These are phyloP conservation scores for Cicer pinnatifidum DNA, from an alignment of 306 rosid genomes.

Conservation along the genomic window DNA sequence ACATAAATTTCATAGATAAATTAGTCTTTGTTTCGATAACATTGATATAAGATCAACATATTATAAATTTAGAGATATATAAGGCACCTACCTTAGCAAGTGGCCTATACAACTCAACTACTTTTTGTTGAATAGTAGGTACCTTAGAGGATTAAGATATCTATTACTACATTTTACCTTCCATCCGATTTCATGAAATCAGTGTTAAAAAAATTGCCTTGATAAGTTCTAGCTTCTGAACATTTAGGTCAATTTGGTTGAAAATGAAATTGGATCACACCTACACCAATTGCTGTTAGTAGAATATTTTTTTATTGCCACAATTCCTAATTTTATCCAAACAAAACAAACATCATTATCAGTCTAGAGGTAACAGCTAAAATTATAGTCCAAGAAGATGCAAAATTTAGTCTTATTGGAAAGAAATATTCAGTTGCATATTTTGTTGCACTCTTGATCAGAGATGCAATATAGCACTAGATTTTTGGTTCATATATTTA, in stretches of 20 bases:
- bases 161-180: slow-evolving; percentile 14
- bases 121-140: slow-evolving; percentile 33
- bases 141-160: slow-evolving; percentile 2
- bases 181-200: slow-evolving; percentile 38
- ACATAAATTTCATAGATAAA: no score
- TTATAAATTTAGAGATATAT: no score
- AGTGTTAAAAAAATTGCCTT: slow-evolving; percentile 1
- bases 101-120: no score
- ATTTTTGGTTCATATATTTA: no score
- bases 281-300: background rate
- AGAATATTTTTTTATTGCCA: background rate
- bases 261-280: slow-evolving; percentile 17
- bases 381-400: background rate
- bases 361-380: no score
- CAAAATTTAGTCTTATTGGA: background rate
- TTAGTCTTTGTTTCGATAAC: no score
- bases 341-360: no score
- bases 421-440: background rate
- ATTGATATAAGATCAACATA: no score
- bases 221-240: slow-evolving; percentile 5
- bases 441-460: no score
- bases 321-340: no score
- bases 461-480: no score
- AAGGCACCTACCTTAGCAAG: no score
- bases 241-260: slow-evolving; percentile 16